phyloP scores from a whole-genome alignment of 371 early-diverging fungal genomes.

The Ecytonucleospora hepatopenaei region DNA sequence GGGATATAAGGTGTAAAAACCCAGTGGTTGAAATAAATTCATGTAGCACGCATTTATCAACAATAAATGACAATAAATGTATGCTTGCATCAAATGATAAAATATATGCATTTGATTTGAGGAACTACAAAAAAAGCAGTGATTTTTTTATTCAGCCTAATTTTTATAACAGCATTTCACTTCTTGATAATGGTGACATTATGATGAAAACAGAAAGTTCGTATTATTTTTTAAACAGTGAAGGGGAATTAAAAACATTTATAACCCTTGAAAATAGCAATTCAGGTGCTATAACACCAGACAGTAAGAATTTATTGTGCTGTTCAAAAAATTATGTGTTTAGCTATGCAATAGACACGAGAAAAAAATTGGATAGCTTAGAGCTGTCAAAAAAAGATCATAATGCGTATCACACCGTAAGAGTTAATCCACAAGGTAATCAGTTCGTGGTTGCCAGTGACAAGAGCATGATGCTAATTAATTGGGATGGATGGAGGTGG shows the following conservation, averaged over 20 bases:
- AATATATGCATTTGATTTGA: too few relatives aligned
- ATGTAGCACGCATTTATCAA: too few relatives aligned
- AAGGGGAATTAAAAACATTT: conserved; percentile 8
- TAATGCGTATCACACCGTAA: too few relatives aligned
- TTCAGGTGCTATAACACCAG: conserved; percentile 14
- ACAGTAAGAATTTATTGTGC: conserved; percentile 23
- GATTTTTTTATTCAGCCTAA: conserved; percentile 1
- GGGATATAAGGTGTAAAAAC: conserved; percentile 34
- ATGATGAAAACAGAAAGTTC: conserved; percentile 1
- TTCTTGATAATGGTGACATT: conserved; percentile 20
- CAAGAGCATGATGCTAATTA: not conserved
- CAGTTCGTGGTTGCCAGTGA: conserved; percentile 14
- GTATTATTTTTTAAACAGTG: conserved; percentile 2
- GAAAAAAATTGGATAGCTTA: conserved; percentile 5
- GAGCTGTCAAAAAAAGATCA: not conserved
- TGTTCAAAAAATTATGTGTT: conserved; percentile 14
- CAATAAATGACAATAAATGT: too few relatives aligned
- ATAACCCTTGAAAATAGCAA: conserved; percentile 15
- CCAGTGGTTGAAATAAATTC: too few relatives aligned
- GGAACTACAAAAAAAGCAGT: too few relatives aligned
- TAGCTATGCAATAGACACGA: conserved; percentile 14
- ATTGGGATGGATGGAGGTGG: not conserved
- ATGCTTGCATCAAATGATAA: too few relatives aligned
- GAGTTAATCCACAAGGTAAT: conserved; percentile 17
- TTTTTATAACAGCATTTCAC: conserved; percentile 13